phyloP scores from a whole-genome alignment of 305 asterid species.

The Salvia sclarea region DNA sequence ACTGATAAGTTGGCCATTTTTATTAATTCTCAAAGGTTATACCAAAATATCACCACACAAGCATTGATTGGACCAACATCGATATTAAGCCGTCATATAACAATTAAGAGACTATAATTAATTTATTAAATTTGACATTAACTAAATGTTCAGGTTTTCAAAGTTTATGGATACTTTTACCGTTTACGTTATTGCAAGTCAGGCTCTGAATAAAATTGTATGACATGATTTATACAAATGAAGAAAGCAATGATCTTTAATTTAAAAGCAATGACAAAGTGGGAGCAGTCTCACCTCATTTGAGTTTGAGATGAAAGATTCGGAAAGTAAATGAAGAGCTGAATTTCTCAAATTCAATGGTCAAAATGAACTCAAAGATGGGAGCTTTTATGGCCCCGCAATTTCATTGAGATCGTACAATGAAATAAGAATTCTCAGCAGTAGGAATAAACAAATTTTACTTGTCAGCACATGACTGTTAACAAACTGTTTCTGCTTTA shows the following conservation, averaged over 20 bases:
- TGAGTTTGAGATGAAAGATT: not conserved
- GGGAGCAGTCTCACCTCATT: not conserved
- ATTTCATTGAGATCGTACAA: conserved; percentile 38
- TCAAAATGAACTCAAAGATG: conserved; percentile 30
- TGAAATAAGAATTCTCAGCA: conserved; percentile 33
- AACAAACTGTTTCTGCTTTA: conserved; percentile 19
- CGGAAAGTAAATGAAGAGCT: not conserved
- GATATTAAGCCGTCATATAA: no score
- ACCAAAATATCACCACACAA: no score
- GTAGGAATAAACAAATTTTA: conserved; percentile 31
- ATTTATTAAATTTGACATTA: no score
- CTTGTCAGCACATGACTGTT: conserved; percentile 15
- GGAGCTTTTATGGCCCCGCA: conserved; percentile 30
- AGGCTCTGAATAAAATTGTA: no score
- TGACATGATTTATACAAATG: no score
- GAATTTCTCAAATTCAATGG: not conserved
- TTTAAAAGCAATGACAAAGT: not conserved
- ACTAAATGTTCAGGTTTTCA: no score
- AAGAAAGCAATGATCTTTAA: not conserved
- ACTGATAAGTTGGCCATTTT: no score
- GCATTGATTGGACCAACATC: no score
- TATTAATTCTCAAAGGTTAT: no score
- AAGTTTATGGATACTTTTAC: no score
- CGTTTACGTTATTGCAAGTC: no score
- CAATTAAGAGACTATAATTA: no score